phyloP scores from a whole-genome alignment of 345 rosid species.

The Salix arbutifolia region DNA sequence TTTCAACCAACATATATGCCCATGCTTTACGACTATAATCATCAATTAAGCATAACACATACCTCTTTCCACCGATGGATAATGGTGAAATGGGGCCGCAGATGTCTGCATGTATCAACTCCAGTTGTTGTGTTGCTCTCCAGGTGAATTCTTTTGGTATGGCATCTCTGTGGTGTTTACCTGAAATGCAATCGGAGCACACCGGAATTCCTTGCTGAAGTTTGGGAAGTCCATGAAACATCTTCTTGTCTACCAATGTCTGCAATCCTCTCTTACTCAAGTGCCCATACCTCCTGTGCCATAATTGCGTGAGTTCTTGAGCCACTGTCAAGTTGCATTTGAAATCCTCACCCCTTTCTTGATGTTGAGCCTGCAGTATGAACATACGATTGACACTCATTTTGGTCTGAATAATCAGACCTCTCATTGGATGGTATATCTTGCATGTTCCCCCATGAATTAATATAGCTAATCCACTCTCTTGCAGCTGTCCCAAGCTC shows the following conservation, averaged over 20 bases:
- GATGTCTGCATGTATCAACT: background rate
- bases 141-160: background rate
- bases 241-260: no score
- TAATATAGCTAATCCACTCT: no score
- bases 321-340: no score
- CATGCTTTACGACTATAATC: background rate
- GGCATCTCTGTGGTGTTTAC: background rate
- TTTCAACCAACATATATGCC: background rate
- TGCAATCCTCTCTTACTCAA: no score
- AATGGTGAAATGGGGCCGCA: background rate
- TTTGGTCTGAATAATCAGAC: background rate
- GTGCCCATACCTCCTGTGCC: no score
- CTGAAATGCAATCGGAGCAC: background rate
- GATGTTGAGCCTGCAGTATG: background rate
- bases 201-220: no score
- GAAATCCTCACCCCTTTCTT: no score
- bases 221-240: no score
- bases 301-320: no score
- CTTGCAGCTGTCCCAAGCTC: no score
- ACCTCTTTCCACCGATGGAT: background rate
- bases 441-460: background rate
- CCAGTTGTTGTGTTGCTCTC: background rate
- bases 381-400: slow-evolving; percentile 8
- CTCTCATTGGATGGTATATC: background rate
- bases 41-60: background rate